These are phyloP conservation scores for Suillus clintonianus DNA, from an alignment of 768 basidiomycete genomes.

Conservation along the genomic window DNA sequence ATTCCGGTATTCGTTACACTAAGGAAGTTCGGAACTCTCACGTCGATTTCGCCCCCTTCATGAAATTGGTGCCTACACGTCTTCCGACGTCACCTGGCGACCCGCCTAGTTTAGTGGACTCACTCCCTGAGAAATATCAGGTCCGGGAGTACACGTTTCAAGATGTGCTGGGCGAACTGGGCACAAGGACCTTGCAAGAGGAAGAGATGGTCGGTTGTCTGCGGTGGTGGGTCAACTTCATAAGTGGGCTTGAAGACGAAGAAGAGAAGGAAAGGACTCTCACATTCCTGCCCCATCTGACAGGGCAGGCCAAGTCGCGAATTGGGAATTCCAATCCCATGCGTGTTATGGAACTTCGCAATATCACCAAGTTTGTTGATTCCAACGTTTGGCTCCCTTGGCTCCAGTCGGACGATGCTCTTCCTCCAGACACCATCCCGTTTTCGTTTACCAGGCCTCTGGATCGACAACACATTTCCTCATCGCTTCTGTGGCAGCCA, in stretches of 20 bases:
- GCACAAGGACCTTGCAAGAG: constrained; percentile 60
- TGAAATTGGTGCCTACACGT: constrained; percentile 72
- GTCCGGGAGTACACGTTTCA: constrained; percentile 73
- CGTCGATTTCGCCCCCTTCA: constrained; percentile 61
- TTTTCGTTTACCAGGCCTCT: constrained; percentile 60
- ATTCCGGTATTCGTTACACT: constrained; percentile 65
- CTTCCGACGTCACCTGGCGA: constrained; percentile 45
- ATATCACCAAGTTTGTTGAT: constrained; percentile 70
- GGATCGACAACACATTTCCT: constrained; percentile 45
- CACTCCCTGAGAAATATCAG: constrained; percentile 58
- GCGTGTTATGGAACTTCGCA: constrained; percentile 55
- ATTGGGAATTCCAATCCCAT: not conserved
- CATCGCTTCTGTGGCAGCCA: constrained; percentile 77
- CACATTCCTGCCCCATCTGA: not conserved
- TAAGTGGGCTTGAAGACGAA: constrained; percentile 12
- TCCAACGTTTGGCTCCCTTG: constrained; percentile 48
- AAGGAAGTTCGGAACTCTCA: constrained; percentile 75
- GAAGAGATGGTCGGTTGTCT: constrained; percentile 77
- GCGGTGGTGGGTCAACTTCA: constrained; percentile 72
- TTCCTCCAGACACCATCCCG: constrained; percentile 75
- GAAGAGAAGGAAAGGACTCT: constrained; percentile 24
- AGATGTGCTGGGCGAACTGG: constrained; percentile 78
- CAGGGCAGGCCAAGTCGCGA: not conserved
- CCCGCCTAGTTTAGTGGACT: constrained; percentile 58
- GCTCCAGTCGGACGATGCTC: constrained; percentile 73